Evolutionary conservation across 2,329 filamentous ascomycete genomes (phyloP).

Genomic region (Trichophyton verrucosum): DNA sequence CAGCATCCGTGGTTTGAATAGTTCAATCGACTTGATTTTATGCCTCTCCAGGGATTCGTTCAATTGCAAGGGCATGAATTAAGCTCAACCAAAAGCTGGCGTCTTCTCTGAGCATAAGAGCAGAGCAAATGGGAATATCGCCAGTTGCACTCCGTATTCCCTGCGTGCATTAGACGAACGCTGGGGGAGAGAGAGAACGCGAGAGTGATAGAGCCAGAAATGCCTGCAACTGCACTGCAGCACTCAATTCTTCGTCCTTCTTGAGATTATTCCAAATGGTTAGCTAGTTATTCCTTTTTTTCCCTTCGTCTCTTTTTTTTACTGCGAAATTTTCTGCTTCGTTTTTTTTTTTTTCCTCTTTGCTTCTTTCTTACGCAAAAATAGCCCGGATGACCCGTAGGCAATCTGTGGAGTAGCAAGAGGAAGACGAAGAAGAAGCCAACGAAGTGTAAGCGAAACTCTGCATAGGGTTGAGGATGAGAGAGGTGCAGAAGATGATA

Average conservation of each 20-base stretch:
- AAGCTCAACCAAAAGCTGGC: not conserved
- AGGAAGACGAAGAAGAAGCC: not conserved
- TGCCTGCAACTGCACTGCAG: slow-evolving; percentile 2
- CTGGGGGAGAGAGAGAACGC: not conserved
- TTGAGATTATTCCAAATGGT: not conserved
- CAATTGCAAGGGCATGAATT: not conserved
- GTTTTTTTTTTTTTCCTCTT: not conserved
- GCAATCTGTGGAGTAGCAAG: not conserved
- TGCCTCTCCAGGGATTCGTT: not conserved
- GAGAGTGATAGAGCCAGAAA: not conserved
- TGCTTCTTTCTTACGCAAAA: not conserved
- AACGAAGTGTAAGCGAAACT: not conserved
- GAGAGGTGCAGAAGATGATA: not conserved
- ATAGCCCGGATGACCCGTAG: not conserved
- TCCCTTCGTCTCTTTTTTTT: not conserved
- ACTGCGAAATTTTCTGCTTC: not conserved
- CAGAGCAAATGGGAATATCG: not conserved
- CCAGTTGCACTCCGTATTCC: not conserved
- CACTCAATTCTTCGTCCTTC: not conserved
- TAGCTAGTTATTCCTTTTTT: not conserved
- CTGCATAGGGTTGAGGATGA: not conserved
- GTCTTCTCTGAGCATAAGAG: not conserved
- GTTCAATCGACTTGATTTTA: not conserved
- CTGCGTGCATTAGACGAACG: not conserved
- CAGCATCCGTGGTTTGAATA: not conserved